These are phyloP conservation scores for Paraphaeosphaeria minitans DNA, from an alignment of 2,329 filamentous ascomycete species.

Conservation along the genomic window DNA sequence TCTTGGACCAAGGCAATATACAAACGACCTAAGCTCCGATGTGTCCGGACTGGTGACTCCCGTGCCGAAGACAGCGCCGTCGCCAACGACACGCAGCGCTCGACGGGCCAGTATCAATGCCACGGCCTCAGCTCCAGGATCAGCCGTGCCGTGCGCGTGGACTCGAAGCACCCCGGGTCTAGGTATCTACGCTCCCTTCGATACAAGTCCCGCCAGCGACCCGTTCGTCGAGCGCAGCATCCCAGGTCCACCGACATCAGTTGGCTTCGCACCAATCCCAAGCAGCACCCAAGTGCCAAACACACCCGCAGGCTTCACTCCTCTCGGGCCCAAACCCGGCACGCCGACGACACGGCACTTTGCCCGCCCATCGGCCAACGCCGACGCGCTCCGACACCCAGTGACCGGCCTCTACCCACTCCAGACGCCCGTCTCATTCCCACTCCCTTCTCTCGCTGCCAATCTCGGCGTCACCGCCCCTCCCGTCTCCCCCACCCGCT, in stretches of 20 bases:
- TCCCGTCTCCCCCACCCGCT: conserved; percentile 2
- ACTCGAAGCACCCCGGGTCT: not conserved
- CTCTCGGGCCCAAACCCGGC: not conserved
- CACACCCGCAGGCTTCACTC: not conserved
- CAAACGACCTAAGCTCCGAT: conserved; percentile 4
- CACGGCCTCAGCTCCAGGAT: not conserved
- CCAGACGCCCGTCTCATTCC: not conserved
- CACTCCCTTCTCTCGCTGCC: not conserved
- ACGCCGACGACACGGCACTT: not conserved
- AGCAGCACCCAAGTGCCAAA: too few relatives aligned
- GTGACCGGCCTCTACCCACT: not conserved
- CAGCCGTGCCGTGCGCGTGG: not conserved
- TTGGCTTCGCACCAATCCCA: not conserved
- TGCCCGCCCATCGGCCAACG: too few relatives aligned
- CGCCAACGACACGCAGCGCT: not conserved
- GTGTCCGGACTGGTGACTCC: conserved; percentile 6
- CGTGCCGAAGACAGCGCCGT: not conserved
- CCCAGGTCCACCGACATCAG: not conserved
- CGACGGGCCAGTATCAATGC: not conserved
- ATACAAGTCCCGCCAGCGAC: conserved; percentile 6
- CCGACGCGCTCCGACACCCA: not conserved
- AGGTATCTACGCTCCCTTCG: not conserved
- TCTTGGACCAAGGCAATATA: conserved; percentile 6
- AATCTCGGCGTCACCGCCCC: not conserved
- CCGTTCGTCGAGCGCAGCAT: conserved; percentile 4